Conservation (phyloP, 2,329 filamentous ascomycete species). For the Arthroderma sp. region DNA sequence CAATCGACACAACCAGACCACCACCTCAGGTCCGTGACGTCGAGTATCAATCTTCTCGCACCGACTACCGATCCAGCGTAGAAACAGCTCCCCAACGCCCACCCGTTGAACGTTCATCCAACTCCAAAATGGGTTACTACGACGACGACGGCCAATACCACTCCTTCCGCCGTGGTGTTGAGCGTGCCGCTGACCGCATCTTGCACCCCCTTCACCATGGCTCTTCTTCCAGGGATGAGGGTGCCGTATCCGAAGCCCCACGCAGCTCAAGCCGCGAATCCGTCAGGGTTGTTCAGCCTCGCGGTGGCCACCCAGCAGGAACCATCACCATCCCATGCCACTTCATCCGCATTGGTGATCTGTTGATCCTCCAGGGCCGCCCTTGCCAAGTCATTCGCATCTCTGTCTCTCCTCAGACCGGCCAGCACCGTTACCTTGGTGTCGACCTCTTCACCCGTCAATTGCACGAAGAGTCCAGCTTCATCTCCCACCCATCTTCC, state of each 20-base stretch:
- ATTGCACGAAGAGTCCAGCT: conserved; percentile 95
- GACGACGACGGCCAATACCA: conserved; percentile 66
- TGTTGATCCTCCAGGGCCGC: conserved; percentile 96
- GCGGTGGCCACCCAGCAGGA: conserved; percentile 47
- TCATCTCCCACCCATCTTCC: conserved; percentile 91
- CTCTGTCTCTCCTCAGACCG: conserved; percentile 92
- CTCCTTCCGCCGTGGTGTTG: conserved; percentile 58
- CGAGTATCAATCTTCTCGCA: conserved; percentile 8
- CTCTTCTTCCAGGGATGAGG: conserved; percentile 32
- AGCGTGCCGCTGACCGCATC: conserved; percentile 53
- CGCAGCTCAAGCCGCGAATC: conserved; percentile 22
- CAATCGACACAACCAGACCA: conserved; percentile 7
- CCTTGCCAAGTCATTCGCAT: conserved; percentile 99
- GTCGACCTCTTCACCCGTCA: conserved; percentile 99
- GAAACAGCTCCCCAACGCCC: conserved; percentile 39
- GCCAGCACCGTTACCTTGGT: conserved; percentile 99
- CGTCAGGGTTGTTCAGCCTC: conserved; percentile 40
- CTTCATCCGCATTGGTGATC: conserved; percentile 97
- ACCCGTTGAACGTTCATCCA: conserved; percentile 39
- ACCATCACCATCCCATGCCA: conserved; percentile 98
- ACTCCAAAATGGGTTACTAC: conserved; percentile 65
- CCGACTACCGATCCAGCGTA: conserved; percentile 15
- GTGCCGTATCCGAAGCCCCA: conserved; percentile 14
- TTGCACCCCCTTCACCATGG: conserved; percentile 48
- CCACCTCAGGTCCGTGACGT: conserved; percentile 12